A percentile compares a stretch with the other conserved stretches of the same genome.
Evolutionary conservation across 306 rosid genomes (phyloP).

Genomic region (Vigna trinervia): DNA sequence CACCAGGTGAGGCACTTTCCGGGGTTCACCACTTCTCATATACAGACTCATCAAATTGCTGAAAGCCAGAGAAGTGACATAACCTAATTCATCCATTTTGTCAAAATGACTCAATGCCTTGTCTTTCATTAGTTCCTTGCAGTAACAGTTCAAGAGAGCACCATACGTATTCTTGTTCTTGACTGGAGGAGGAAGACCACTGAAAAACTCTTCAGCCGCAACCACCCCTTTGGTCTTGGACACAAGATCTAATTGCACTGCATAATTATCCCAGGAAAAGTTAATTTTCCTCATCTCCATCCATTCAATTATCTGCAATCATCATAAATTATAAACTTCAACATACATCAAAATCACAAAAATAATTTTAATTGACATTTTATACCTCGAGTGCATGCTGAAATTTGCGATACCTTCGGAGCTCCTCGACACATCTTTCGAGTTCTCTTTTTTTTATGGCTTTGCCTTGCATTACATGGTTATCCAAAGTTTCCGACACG

Average conservation of each 20-base stretch:
- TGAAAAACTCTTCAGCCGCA: slow-evolving; percentile 77
- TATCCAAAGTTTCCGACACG: slow-evolving; percentile 62
- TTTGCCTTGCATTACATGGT: slow-evolving; percentile 66
- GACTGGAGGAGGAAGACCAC: slow-evolving; percentile 47
- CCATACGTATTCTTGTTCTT: slow-evolving; percentile 69
- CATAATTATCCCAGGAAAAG: slow-evolving; percentile 57
- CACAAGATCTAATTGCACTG: slow-evolving; percentile 70
- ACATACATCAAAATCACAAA: not conserved
- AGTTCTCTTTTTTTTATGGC: slow-evolving; percentile 58
- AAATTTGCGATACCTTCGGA: slow-evolving; percentile 62
- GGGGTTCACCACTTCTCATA: slow-evolving; percentile 68
- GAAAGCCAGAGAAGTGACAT: slow-evolving; percentile 55
- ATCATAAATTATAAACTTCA: not conserved
- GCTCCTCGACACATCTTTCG: slow-evolving; percentile 56
- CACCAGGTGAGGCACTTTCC: slow-evolving; percentile 60
- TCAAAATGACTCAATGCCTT: slow-evolving; percentile 65
- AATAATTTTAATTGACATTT: slow-evolving; percentile 33
- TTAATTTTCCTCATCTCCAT: slow-evolving; percentile 68
- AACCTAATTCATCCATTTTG: slow-evolving; percentile 60
- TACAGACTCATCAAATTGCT: slow-evolving; percentile 69
- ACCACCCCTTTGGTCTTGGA: slow-evolving; percentile 65
- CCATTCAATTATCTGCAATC: slow-evolving; percentile 85
- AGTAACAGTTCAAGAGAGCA: slow-evolving; percentile 75
- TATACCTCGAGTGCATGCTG: slow-evolving; percentile 74
- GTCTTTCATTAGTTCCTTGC: slow-evolving; percentile 64